Conservation (phyloP, 202 grass and related monocot species). For the Panicum virgatum region DNA sequence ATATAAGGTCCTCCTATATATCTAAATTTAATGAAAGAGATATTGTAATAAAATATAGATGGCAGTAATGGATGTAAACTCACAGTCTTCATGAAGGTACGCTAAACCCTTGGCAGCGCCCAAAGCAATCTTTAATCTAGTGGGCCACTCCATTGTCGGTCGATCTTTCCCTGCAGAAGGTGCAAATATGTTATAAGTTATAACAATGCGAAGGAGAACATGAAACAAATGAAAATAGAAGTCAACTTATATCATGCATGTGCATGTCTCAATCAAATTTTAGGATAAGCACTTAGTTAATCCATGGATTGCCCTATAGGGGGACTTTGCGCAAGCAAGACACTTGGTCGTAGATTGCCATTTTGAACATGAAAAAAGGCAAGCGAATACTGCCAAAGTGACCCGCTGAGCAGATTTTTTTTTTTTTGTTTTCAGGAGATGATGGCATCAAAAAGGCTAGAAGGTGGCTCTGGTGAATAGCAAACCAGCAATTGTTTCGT, state of each 20-base stretch:
- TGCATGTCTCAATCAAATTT: conserved; percentile 1
- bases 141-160: conserved; percentile 71
- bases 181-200: conserved; percentile 35
- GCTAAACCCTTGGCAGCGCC: conserved; percentile 92
- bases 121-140: conserved; percentile 80
- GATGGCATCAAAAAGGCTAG: neutral
- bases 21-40: neutral
- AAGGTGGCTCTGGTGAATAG: neutral
- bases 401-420: neutral
- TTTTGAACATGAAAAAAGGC: neutral
- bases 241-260: conserved; percentile 15
- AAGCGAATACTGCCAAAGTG: neutral
- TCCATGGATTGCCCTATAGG: conserved; percentile 8
- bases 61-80: conserved; percentile 33
- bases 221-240: conserved; percentile 6
- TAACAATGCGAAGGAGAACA: neutral
- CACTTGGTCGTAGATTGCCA: neutral
- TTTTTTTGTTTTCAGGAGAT: neutral
- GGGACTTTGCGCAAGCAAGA: conserved; percentile 19
- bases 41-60: conserved; percentile 8
- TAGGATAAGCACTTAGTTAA: neutral
- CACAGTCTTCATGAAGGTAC: conserved; percentile 96
- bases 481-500: neutral
- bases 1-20: neutral
- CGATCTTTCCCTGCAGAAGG: conserved; percentile 57